phyloP scores from a whole-genome alignment of 2,329 filamentous ascomycete genomes.

The Penicillium sp. region DNA sequence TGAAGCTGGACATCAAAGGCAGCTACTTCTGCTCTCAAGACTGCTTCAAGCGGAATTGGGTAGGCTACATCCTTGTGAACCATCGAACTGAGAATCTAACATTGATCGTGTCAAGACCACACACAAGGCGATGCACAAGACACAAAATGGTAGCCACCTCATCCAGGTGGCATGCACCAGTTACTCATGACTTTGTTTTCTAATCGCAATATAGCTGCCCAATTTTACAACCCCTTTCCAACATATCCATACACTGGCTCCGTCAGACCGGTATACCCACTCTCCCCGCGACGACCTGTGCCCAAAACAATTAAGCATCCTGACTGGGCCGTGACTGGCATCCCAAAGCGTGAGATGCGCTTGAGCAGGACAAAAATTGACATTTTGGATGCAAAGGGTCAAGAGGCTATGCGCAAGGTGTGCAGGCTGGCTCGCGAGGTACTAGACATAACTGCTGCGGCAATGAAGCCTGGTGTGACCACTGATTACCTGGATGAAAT shows the following conservation, averaged over 20 bases:
- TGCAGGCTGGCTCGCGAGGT: constrained; percentile 80
- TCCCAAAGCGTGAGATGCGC: constrained; percentile 57
- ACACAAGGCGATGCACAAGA: constrained; percentile 56
- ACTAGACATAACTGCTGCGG: constrained; percentile 79
- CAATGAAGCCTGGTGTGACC: constrained; percentile 76
- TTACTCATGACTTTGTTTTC: constrained; percentile 28
- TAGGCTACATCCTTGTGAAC: constrained; percentile 46
- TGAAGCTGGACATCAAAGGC: constrained; percentile 73
- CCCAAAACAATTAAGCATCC: constrained; percentile 74
- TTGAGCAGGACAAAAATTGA: constrained; percentile 73
- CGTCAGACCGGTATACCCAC: constrained; percentile 77
- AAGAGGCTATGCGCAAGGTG: constrained; percentile 84
- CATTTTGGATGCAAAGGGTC: constrained; percentile 69
- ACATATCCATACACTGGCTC: constrained; percentile 73
- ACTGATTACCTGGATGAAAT: constrained; percentile 88
- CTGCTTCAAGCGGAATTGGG: constrained; percentile 96
- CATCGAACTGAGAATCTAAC: neutral
- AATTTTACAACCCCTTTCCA: constrained; percentile 83
- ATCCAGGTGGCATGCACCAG: neutral
- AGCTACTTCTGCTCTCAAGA: constrained; percentile 80
- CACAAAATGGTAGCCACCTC: constrained; percentile 64
- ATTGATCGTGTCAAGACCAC: constrained; percentile 9
- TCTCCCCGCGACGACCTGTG: constrained; percentile 66
- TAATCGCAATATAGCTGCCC: constrained; percentile 75
- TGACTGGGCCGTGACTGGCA: constrained; percentile 78